phyloP scores from a whole-genome alignment of 345 rosid genomes.

The Syzygium aromaticum region DNA sequence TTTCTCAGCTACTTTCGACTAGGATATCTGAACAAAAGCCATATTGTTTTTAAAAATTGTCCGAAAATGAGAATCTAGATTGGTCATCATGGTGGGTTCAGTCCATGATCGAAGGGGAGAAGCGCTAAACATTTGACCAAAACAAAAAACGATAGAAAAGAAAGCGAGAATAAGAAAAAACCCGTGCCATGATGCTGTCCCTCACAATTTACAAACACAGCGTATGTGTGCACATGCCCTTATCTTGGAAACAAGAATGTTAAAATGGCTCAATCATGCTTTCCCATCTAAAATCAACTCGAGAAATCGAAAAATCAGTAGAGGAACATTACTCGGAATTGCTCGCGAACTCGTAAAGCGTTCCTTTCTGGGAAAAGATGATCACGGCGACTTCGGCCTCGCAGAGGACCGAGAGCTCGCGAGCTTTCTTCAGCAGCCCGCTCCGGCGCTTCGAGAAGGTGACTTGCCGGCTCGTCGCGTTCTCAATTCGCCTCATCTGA shows the following conservation, averaged over 20 bases:
- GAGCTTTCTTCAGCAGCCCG: constrained; percentile 7
- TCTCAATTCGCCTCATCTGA: constrained; percentile 9
- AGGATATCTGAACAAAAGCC: not conserved
- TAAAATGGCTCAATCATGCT: not conserved
- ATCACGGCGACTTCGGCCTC: constrained; percentile 1
- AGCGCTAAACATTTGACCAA: not conserved
- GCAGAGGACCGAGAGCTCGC: constrained; percentile 8
- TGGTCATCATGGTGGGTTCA: not conserved
- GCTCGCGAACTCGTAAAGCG: not conserved
- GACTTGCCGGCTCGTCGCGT: constrained; percentile 1
- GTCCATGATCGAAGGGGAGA: not conserved
- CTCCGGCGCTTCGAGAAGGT: constrained; percentile 10
- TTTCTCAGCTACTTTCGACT: not conserved
- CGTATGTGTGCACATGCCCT: not conserved
- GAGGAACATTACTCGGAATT: not conserved
- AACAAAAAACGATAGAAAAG: not conserved
- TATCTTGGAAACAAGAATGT: not conserved
- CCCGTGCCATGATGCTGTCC: not conserved
- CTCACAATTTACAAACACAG: not conserved
- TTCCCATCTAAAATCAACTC: not conserved
- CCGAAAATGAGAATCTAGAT: not conserved
- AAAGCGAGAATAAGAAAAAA: not conserved
- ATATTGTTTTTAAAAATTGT: not conserved
- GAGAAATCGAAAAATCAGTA: not conserved
- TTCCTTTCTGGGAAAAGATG: constrained; percentile 9